A percentile compares a stretch with the other conserved stretches of the same genome.
Evolutionary conservation across 1,284 basidiomycete genomes (phyloP).

Genomic region (Sanghuangporus baumii): DNA sequence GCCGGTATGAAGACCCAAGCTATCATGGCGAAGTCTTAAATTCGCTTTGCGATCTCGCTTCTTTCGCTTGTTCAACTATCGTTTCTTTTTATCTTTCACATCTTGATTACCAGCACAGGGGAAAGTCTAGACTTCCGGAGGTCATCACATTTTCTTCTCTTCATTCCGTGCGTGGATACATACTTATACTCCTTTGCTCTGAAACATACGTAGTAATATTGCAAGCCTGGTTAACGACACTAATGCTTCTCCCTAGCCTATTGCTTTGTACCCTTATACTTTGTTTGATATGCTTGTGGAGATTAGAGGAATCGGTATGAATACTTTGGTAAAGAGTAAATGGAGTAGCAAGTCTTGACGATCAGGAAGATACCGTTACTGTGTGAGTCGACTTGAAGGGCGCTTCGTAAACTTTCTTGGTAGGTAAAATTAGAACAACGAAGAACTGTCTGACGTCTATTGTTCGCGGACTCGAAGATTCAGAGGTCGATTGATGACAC

Average conservation of each 20-base stretch:
- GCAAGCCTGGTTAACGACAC: neutral
- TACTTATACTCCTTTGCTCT: neutral
- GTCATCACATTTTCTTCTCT: neutral
- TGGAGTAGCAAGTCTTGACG: too few relatives aligned
- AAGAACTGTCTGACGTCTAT: too few relatives aligned
- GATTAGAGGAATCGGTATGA: neutral
- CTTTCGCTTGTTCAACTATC: neutral
- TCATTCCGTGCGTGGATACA: neutral
- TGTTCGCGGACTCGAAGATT: too few relatives aligned
- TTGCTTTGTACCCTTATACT: neutral
- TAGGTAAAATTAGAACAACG: too few relatives aligned
- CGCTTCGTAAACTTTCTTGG: too few relatives aligned
- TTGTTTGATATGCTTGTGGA: neutral
- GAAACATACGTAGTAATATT: neutral
- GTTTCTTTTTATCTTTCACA: neutral
- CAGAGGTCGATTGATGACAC: too few relatives aligned
- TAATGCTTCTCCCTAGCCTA: neutral
- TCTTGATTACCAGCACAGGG: neutral
- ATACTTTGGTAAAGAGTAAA: too few relatives aligned
- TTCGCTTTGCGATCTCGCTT: slow-evolving; percentile 8
- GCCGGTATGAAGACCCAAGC: slow-evolving; percentile 68
- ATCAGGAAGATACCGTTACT: too few relatives aligned
- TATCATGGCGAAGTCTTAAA: slow-evolving; percentile 58
- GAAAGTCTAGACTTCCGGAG: neutral
- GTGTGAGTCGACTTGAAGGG: too few relatives aligned